Percentiles rank a stretch among this genome's conserved stretches.
Conservation (phyloP, 1,284 basidiomycete species). For the Ustilago crameri region DNA sequence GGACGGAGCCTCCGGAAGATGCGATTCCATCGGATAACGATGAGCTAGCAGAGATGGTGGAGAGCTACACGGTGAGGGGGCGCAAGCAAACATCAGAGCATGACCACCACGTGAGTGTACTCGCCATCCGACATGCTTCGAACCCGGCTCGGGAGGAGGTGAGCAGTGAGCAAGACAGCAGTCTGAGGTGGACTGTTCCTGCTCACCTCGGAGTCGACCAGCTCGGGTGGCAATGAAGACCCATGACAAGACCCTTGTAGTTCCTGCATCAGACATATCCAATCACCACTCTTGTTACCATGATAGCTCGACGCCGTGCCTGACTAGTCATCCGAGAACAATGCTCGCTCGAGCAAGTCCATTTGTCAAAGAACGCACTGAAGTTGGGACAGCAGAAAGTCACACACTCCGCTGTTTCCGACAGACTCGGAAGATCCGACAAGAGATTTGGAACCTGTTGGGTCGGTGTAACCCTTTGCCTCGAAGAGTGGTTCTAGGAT, state of each 20-base stretch:
- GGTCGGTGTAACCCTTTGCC: too few species aligned
- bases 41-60: constrained; percentile 2
- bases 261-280: background rate
- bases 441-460: too few species aligned
- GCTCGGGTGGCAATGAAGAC: constrained; percentile 15
- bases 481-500: too few species aligned
- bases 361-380: too few species aligned
- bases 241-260: background rate
- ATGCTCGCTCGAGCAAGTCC: too few species aligned
- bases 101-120: constrained; percentile 3
- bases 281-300: background rate
- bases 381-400: too few species aligned
- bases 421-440: too few species aligned
- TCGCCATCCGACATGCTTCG: constrained; percentile 25
- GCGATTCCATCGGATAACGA: constrained; percentile 2
- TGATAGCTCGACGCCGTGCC: too few species aligned
- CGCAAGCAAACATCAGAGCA: background rate
- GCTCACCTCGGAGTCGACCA: constrained; percentile 25
- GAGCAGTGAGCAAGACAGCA: background rate
- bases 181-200: constrained; percentile 19
- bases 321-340: too few species aligned
- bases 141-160: background rate
- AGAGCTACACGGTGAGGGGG: constrained; percentile 17
- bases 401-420: too few species aligned
- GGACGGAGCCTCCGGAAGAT: constrained; percentile 14